Evolutionary conservation across 345 rosid genomes (phyloP).

Genomic region (Linum trigynum): DNA sequence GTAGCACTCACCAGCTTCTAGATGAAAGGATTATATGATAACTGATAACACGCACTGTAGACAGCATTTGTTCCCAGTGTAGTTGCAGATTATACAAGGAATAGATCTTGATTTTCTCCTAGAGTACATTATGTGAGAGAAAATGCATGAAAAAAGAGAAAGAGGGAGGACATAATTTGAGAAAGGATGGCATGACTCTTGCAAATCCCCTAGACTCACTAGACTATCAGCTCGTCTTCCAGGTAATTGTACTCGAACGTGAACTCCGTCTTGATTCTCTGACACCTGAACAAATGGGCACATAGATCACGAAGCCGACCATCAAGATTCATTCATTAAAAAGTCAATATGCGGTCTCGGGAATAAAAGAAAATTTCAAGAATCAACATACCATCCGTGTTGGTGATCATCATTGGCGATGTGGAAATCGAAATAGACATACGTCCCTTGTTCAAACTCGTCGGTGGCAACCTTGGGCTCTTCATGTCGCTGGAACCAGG

Average conservation of each 20-base stretch:
- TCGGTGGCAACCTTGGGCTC: conserved; percentile 93
- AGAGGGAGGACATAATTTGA: not conserved
- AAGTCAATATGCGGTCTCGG: not conserved
- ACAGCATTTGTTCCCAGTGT: no score
- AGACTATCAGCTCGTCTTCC: conserved; percentile 72
- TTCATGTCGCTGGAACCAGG: conserved; percentile 96
- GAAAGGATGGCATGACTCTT: not conserved
- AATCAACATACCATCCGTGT: conserved; percentile 70
- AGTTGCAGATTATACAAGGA: no score
- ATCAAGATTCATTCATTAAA: conserved; percentile 1
- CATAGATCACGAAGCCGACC: not conserved
- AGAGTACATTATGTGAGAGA: not conserved
- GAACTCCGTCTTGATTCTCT: conserved; percentile 91
- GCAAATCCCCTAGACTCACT: conserved; percentile 19
- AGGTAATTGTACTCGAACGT: conserved; percentile 83
- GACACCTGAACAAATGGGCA: conserved; percentile 50
- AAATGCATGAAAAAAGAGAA: not conserved
- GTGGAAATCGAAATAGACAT: conserved; percentile 93
- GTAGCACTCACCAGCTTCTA: no score
- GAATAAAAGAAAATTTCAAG: not conserved
- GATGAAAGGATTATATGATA: no score
- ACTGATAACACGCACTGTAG: no score
- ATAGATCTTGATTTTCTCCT: no score
- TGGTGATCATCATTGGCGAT: conserved; percentile 69
- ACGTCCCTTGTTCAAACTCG: conserved; percentile 95